Conservation (phyloP, 2,329 filamentous ascomycete species). For the Verticillium alfalfae region DNA sequence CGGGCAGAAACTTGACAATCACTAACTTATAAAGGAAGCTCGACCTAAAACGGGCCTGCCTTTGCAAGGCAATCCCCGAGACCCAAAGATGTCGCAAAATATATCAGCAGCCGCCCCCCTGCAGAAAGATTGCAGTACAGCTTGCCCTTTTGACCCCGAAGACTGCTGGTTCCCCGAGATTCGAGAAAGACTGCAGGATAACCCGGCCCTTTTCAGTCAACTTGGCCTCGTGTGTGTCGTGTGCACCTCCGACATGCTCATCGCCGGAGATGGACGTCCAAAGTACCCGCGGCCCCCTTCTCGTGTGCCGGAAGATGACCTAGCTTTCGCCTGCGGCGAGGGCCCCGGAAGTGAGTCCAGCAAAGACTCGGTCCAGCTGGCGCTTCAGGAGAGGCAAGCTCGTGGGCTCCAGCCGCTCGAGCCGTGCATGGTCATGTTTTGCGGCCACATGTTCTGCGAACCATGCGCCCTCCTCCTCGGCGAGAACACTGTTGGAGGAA, state of each 20-base stretch:
- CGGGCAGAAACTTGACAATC: too few relatives aligned
- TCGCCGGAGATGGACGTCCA: not conserved
- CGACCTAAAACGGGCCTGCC: too few relatives aligned
- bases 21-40: too few relatives aligned
- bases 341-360: not conserved
- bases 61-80: too few relatives aligned
- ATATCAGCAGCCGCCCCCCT: not conserved
- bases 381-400: not conserved
- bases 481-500: not conserved
- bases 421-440: not conserved
- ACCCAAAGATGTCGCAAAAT: too few relatives aligned
- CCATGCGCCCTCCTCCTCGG: not conserved
- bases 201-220: not conserved
- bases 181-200: not conserved
- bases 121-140: not conserved
- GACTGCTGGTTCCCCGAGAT: not conserved
- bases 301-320: not conserved
- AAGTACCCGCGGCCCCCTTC: not conserved
- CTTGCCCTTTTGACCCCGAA: not conserved
- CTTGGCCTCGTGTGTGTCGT: not conserved
- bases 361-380: not conserved
- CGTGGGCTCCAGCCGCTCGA: not conserved
- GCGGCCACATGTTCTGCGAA: not conserved
- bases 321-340: not conserved
- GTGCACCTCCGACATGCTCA: not conserved